Base-by-base conservation (phyloP, 371 early-diverging fungal species). In the Chytridium lagenaria region DNA sequence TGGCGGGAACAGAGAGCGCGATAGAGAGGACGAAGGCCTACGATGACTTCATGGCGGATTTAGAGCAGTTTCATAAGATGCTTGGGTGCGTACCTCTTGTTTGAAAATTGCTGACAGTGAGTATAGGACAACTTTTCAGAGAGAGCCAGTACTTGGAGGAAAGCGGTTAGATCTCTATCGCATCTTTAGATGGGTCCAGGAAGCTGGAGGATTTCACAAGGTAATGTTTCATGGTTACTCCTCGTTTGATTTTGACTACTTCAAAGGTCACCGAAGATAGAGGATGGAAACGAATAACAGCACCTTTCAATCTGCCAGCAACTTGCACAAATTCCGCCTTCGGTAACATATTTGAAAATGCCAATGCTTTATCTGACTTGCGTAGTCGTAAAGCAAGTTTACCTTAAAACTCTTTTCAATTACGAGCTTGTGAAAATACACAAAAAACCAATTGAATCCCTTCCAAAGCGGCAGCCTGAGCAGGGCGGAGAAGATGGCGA, bases 271-370 rank as follows among this genome's bases (percentile, higher is more conserved):
- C 92, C 5, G 77, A 84, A 37, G 91, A 91, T 57, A 88, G 92
- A 50, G 89, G 90, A 19, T 94, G 94, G 94, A 91, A 90, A 72
- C 87, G 90, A 78, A 87, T 94, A 22, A 87, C 90, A 51, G 83
- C 87, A 68, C 90, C 91, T 0, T 92, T 94, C 78, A 86, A 93
- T 71, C 90, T 94, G 67, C 93, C 94, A 3, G 80, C 90, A 12
- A 94, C 93, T 15, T 93, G 94, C 78, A 94, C 93, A 30, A 94
- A 93, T 77, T 89, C 90, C 69, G 93, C 93, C 7, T 93, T 89
- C 78, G 61, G 61, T 61, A 61, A 34, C 10, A 28, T 15, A 2
- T 36, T 30, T 34, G 34, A 52, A 52, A 26, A 33, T 36, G 36
- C 12, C 2, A 36, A 33, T 16, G 12, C 7, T 23, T 61, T 10